Evolutionary conservation across 768 basidiomycete species (phyloP).

Genomic region (Lentinula sp.): DNA sequence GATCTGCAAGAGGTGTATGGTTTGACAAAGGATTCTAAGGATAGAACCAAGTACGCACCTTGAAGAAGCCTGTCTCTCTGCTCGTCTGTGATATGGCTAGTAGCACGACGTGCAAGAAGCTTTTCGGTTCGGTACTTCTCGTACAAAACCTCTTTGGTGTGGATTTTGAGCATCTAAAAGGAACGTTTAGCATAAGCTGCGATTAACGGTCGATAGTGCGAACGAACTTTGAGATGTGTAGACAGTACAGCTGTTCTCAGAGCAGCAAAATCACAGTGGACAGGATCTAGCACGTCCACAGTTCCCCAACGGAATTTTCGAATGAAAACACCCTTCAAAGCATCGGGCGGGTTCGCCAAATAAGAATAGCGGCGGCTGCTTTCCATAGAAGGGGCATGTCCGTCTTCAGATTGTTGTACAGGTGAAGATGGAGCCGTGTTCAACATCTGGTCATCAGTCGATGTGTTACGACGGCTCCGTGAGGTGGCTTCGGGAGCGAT

Average conservation of each 20-base stretch:
- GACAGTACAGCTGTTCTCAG: conserved; percentile 79
- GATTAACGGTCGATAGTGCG: background rate
- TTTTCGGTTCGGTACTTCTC: conserved; percentile 92
- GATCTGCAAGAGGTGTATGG: conserved; percentile 24
- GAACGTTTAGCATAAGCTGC: background rate
- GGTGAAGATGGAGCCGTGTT: conserved; percentile 24
- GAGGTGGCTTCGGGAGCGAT: conserved; percentile 63
- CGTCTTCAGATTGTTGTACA: conserved; percentile 38
- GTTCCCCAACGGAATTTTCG: conserved; percentile 86
- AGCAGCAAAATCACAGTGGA: conserved; percentile 84
- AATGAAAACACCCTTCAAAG: conserved; percentile 68
- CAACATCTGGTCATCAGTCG: conserved; percentile 22
- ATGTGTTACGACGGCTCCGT: conserved; percentile 31
- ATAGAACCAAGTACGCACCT: conserved; percentile 38
- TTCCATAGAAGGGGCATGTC: conserved; percentile 24
- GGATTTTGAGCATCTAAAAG: conserved; percentile 66
- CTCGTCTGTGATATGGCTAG: conserved; percentile 69
- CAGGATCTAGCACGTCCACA: conserved; percentile 79
- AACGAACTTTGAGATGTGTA: conserved; percentile 75
- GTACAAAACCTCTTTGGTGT: conserved; percentile 86
- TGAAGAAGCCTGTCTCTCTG: conserved; percentile 67
- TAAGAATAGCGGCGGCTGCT: conserved; percentile 29
- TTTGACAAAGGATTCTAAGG: conserved; percentile 2
- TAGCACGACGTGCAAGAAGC: conserved; percentile 79
- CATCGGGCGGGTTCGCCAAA: conserved; percentile 53